Evolutionary conservation across 257 asterid species (phyloP), one percentile per base, ranked within the genome.

Genomic region (Plectranthus barbatus): DNA sequence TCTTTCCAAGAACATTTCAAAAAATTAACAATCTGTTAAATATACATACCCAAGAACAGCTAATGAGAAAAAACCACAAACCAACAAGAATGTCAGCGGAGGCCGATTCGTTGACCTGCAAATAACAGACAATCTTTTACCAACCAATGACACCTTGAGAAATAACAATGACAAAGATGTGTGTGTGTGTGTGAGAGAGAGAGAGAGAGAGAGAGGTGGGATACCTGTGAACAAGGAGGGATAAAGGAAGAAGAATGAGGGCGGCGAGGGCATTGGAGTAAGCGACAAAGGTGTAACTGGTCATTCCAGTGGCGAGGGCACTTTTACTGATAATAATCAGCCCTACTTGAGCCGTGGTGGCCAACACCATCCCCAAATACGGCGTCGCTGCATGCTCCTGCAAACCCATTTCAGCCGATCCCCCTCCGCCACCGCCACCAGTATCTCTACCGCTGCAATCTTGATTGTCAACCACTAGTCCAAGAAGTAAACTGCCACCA

Each of bases 211-310:
- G 9, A 45, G 17, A 1, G 39, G 41, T 1, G 24, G 54, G 15
- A 37, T 37, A 87, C 96, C 95, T 81, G 67, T 86, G 90, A 73
- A 86, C 40, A 51, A 84, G 48, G 55, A 91, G 85, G 66, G 94
- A 77, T 1, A 79, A n/a, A 59, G 98, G 95, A 75, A 91, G 94
- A 59, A 91, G 91, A 41, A 91, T 47, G 13, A 88, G 45, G 60
- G 94, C 71, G 29, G 98, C 96, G 62, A 91, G 98, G 62, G 90
- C 80, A 34, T 91, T 91, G 74, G 98, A 91, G 73, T 88, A 91
- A 60, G 85, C 87, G 60, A 88, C 88, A 29, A 88, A 86, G 21
- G 79, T 77, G 83, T 71, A 91, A 67, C 80, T 91, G 41, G 94
- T 84, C 96, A 91, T 91, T 53, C 98, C 98, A 64, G 49, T 72